These are phyloP conservation scores for Chrysoporthe deuterocubensis DNA, from an alignment of 2,329 filamentous ascomycete species.

Conservation along the genomic window DNA sequence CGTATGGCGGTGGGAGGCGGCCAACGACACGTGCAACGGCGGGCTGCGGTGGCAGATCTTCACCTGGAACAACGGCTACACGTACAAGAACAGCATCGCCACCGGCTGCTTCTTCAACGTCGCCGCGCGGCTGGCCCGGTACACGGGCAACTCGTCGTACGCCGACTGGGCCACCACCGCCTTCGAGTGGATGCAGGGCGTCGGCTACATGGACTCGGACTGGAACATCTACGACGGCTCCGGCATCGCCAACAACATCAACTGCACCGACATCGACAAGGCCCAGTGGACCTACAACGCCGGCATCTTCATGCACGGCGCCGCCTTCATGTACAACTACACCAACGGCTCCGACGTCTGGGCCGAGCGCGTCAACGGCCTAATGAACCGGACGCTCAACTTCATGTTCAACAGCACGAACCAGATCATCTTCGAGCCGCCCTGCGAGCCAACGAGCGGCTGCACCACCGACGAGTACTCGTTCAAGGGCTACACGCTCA, in stretches of 20 bases:
- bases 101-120: slow-evolving; percentile 66
- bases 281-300: slow-evolving; percentile 71
- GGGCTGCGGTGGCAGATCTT: slow-evolving; percentile 81
- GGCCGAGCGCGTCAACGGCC: slow-evolving; percentile 56
- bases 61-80: slow-evolving; percentile 73
- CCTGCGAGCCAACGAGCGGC: slow-evolving; percentile 61
- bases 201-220: slow-evolving; percentile 60
- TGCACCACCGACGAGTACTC: slow-evolving; percentile 74
- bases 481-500: slow-evolving; percentile 71
- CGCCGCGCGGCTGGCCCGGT: slow-evolving; percentile 68
- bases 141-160: slow-evolving; percentile 68
- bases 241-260: slow-evolving; percentile 53
- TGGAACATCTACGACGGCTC: slow-evolving; percentile 64
- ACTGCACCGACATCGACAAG: slow-evolving; percentile 62
- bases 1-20: slow-evolving; percentile 56
- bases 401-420: slow-evolving; percentile 51
- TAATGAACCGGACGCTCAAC: slow-evolving; percentile 61
- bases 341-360: slow-evolving; percentile 58
- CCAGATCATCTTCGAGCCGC: slow-evolving; percentile 66
- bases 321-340: slow-evolving; percentile 71
- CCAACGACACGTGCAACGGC: slow-evolving; percentile 67
- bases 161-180: slow-evolving; percentile 59
- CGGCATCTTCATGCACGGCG: slow-evolving; percentile 63
- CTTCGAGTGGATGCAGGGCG: slow-evolving; percentile 60
- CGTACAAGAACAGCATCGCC: slow-evolving; percentile 72